Conservation (phyloP, 1,139 yeast species). For the Geotrichum klebahnii region DNA sequence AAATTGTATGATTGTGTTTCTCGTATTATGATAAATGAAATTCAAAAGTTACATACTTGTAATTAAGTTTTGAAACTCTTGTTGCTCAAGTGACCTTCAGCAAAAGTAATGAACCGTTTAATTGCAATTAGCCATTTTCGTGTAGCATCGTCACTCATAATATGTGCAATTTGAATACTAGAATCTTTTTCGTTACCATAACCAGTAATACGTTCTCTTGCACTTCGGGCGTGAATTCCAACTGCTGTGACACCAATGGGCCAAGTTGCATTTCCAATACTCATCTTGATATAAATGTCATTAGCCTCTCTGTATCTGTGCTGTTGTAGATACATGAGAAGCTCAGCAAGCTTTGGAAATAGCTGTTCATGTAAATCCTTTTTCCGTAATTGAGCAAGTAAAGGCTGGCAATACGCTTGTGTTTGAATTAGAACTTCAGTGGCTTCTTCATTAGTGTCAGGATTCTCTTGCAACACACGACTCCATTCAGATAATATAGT, state of each 20-base stretch:
- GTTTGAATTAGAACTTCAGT: conserved; percentile 48
- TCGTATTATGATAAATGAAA: not conserved
- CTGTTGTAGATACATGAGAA: conserved; percentile 56
- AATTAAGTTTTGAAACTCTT: conserved; percentile 12
- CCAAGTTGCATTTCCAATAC: conserved; percentile 90
- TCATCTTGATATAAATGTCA: conserved; percentile 67
- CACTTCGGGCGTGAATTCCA: conserved; percentile 73
- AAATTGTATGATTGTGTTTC: not conserved
- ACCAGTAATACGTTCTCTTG: conserved; percentile 47
- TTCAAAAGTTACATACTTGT: not conserved
- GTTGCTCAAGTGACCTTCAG: conserved; percentile 38
- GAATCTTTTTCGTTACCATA: conserved; percentile 27
- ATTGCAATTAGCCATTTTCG: conserved; percentile 73
- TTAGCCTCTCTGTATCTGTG: conserved; percentile 54
- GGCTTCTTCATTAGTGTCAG: conserved; percentile 27
- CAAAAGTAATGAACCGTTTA: conserved; percentile 63
- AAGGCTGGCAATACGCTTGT: conserved; percentile 55
- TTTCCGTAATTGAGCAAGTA: conserved; percentile 57
- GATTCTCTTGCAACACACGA: conserved; percentile 23
- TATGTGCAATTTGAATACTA: conserved; percentile 50
- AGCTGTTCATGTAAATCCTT: conserved; percentile 45
- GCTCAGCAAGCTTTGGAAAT: conserved; percentile 56
- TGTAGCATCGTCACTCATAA: conserved; percentile 73
- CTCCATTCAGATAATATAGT: conserved; percentile 50
- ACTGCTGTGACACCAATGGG: conserved; percentile 81